Evolutionary conservation across 2,329 filamentous ascomycete species (phyloP), one percentile per base, ranked within the genome.

Genomic region (Phyllosticta capitalensis): DNA sequence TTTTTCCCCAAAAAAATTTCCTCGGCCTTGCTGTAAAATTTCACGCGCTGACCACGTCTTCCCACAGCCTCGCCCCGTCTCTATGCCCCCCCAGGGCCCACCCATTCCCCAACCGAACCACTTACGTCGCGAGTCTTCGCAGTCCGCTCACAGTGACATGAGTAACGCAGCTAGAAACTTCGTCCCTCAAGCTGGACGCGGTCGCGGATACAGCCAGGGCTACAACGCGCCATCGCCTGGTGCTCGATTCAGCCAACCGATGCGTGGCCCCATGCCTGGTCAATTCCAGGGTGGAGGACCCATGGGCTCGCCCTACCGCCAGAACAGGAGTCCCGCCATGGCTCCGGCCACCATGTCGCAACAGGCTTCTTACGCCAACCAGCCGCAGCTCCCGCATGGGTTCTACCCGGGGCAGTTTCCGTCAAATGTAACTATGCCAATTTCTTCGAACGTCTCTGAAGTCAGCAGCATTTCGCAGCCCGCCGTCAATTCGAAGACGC

Each of bases 111-210:
- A 88, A 68, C 81, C 84, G n/a, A 83, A 82, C 64, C 92, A 97
- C 74, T 83, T 90, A 67, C 88, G 92, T 68, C 87, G 90, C 66
- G 88, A 92, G 71, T 96, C 92, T 28, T 87, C 87, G 45, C 90
- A 94, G 69, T 95, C 90, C 21, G 81, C 85, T 64, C 88, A 92
- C 72, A 84, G 83, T 71, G 88, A 92, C 64, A 82, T 86, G 74
- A 83, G 80, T 72, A 84, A 81, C 82, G 83, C 69, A 64, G 76
- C 74, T 67, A 69, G 71, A 14, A 68, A 70, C 48, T 78, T 74
- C 62, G 67, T 69, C 22, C 71, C 73, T 12, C 72, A 71, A 60
- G 77, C 74, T 62, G 73, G 75, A 64, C 79, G 78, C 54, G 79
- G 79, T 61, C 81, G 83, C 64, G 76, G 78, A 48, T 81, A 80